Conservation (phyloP, 768 basidiomycete genomes). For the Scleroderma bovista region DNA sequence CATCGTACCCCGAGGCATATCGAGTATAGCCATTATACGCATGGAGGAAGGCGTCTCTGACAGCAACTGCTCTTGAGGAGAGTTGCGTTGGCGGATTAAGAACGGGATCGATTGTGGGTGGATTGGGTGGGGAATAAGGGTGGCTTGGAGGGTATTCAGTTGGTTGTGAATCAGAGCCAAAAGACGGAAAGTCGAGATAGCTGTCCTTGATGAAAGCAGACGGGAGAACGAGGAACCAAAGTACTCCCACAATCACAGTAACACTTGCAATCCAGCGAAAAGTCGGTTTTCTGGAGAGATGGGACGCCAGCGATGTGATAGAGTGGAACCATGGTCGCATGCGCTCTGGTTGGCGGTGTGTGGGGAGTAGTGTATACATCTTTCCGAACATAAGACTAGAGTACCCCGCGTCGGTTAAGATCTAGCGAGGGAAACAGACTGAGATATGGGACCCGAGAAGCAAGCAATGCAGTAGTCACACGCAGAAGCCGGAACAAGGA, state of each 20-base stretch:
- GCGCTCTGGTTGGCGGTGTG: not conserved
- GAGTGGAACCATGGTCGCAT: not conserved
- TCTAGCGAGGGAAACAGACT: too few relatives aligned
- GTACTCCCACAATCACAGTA: not conserved
- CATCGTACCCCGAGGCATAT: conserved; percentile 49
- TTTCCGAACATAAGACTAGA: too few relatives aligned
- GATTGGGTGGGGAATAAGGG: not conserved
- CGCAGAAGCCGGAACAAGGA: too few relatives aligned
- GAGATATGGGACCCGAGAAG: not conserved
- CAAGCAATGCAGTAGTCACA: not conserved
- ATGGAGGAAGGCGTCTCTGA: conserved; percentile 50
- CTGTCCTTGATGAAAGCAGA: not conserved
- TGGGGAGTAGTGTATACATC: not conserved
- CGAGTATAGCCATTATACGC: conserved; percentile 49
- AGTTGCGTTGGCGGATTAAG: conserved; percentile 18
- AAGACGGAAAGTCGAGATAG: not conserved
- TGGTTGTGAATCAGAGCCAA: not conserved
- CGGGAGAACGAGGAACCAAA: not conserved
- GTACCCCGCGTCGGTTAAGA: too few relatives aligned
- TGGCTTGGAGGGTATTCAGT: not conserved
- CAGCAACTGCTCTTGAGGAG: conserved; percentile 39
- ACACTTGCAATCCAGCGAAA: not conserved
- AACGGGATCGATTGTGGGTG: not conserved
- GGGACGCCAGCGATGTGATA: not conserved
- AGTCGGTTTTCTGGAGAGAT: not conserved